Conservation (phyloP, 306 rosid genomes). For the Acacia melanoxylon region DNA sequence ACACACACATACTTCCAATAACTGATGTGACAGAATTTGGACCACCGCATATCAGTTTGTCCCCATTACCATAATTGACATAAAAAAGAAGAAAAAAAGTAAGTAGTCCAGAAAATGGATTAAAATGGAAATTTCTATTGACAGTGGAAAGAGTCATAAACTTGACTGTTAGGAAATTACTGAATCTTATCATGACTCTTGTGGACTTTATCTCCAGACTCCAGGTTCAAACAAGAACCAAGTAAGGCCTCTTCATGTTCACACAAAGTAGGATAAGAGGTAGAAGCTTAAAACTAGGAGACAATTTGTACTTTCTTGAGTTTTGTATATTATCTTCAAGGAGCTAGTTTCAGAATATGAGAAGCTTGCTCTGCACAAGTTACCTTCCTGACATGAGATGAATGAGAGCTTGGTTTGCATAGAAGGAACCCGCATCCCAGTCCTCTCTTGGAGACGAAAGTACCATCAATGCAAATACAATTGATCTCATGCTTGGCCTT, state of each 20-base stretch:
- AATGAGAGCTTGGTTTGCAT: slow-evolving; percentile 52
- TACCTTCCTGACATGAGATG: slow-evolving; percentile 62
- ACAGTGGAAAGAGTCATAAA: neutral
- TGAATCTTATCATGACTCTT: neutral
- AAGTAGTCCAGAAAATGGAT: neutral
- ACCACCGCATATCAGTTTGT: neutral
- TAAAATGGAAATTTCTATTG: neutral
- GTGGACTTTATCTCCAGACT: neutral
- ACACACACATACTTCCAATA: neutral
- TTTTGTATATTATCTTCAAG: neutral
- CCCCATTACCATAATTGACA: neutral
- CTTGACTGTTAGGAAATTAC: neutral
- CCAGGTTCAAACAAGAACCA: neutral
- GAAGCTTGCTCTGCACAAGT: neutral
- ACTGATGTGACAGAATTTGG: neutral
- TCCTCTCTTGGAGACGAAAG: slow-evolving; percentile 66
- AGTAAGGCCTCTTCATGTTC: neutral
- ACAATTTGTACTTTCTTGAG: neutral
- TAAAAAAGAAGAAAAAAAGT: neutral
- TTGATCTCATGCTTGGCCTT: slow-evolving; percentile 89
- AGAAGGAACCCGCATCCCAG: slow-evolving; percentile 71
- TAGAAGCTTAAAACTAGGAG: neutral
- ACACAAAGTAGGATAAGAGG: neutral
- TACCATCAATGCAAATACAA: slow-evolving; percentile 69
- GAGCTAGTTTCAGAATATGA: neutral